These are phyloP conservation scores for Senna tora DNA, from an alignment of 306 rosid genomes.

Conservation along the genomic window DNA sequence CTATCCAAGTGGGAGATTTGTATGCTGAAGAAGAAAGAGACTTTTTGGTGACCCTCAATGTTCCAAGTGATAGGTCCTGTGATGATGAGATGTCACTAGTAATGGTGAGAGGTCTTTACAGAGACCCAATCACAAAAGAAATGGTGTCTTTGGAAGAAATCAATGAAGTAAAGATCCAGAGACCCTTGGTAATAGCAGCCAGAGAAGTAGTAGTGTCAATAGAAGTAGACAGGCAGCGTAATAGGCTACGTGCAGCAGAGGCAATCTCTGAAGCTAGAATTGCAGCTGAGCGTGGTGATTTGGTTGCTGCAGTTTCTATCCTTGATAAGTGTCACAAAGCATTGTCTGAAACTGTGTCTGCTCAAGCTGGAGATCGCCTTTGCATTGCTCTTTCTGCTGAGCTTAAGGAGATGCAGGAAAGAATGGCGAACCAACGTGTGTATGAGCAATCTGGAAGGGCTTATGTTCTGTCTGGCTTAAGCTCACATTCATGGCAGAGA, in stretches of 20 bases:
- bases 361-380: slow-evolving; percentile 62
- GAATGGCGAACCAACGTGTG: slow-evolving; percentile 77
- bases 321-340: slow-evolving; percentile 58
- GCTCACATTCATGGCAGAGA: slow-evolving; percentile 94
- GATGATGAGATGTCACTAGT: slow-evolving; percentile 70
- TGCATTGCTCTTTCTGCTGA: slow-evolving; percentile 71
- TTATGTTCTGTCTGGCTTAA: slow-evolving; percentile 82
- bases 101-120: slow-evolving; percentile 57
- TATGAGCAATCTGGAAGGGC: slow-evolving; percentile 93
- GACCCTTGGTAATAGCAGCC: slow-evolving; percentile 57
- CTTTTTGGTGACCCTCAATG: slow-evolving; percentile 69
- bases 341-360: slow-evolving; percentile 67
- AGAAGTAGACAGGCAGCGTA: slow-evolving; percentile 87
- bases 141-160: slow-evolving; percentile 48
- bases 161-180: slow-evolving; percentile 68
- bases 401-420: slow-evolving; percentile 89
- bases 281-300: slow-evolving; percentile 72
- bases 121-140: slow-evolving; percentile 70
- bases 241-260: slow-evolving; percentile 68
- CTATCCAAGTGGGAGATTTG: slow-evolving; percentile 73
- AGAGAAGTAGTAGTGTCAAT: slow-evolving; percentile 53
- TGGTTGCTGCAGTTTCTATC: slow-evolving; percentile 70
- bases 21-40: slow-evolving; percentile 97
- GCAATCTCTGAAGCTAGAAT: slow-evolving; percentile 82
- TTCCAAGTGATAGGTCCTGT: slow-evolving; percentile 64